Evolutionary conservation across 495 filamentous ascomycete genomes (phyloP).

Genomic region (Penicillium cataractarum): DNA sequence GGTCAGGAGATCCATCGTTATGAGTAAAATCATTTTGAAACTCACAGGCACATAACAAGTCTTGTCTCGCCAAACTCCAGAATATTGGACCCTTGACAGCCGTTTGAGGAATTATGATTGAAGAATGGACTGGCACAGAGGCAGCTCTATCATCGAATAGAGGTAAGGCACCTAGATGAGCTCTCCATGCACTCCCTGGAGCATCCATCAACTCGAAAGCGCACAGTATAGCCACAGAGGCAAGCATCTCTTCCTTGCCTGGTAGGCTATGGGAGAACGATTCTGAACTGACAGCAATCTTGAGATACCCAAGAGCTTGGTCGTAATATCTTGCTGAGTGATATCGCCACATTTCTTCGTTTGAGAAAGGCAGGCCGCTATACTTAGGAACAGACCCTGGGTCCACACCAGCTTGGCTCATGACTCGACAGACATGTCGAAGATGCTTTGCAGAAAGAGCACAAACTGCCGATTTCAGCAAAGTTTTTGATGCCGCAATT

Average conservation of each 20-base stretch:
- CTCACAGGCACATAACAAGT: slow-evolving; percentile 2
- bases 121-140: not conserved
- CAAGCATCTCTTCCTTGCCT: not conserved
- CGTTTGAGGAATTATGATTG: not conserved
- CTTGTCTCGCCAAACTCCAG: slow-evolving; percentile 1
- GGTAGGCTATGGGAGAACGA: not conserved
- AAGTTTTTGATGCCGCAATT: not conserved
- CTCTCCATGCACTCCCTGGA: not conserved
- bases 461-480: not conserved
- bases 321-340: slow-evolving; percentile 26
- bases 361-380: slow-evolving; percentile 2
- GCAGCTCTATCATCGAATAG: not conserved
- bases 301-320: slow-evolving; percentile 23
- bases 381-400: slow-evolving; percentile 4
- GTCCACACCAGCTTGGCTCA: not conserved
- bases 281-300: slow-evolving; percentile 17
- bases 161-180: not conserved
- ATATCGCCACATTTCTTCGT: slow-evolving; percentile 27
- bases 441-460: slow-evolving; percentile 1
- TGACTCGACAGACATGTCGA: slow-evolving; percentile 1
- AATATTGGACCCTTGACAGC: not conserved
- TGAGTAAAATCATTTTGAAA: not conserved
- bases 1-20: not conserved
- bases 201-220: not conserved
- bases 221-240: not conserved